Evolutionary conservation across 2,329 filamentous ascomycete genomes (phyloP), one percentile per base, ranked within the genome.

Genomic region (Sphaerostilbella broomeana): DNA sequence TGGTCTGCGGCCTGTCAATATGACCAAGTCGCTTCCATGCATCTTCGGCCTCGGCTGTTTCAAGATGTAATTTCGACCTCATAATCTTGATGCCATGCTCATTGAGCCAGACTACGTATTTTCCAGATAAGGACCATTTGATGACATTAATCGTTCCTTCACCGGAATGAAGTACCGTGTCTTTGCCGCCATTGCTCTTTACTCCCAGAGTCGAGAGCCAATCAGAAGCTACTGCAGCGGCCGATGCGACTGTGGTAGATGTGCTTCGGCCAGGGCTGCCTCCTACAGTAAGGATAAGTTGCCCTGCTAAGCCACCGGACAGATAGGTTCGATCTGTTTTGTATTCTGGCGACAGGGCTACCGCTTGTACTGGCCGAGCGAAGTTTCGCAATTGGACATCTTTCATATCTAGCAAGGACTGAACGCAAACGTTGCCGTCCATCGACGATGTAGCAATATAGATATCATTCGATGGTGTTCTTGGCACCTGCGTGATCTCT

Each of bases 11-110:
- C 29, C 88, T 78, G 56, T 94, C 88, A 44, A 94, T 82, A 57
- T 97, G 90, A 17, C 86, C 89, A 47, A 98, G 86, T 8, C 90
- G 77, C 61, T 92, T 94, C 94, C 94, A 98, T 3, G 89, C 86
- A 48, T 84, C 81, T 12, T 95, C 89, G 2, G 74, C 67, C 54
- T 94, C 84, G 10, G 73, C 73, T 46, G 70, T 79, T 5, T 94
- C 86, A 5, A 95, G 71, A 50, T 89, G 79, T 15, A 94, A 57
- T 57, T 92, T 86, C 4, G 87, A 87, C 25, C 92, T 79, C 89
- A 97, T 97, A 45, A 98, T 92, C 60, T 95, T 95, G 58, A 97
- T 94, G 4, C 92, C 92, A 54, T 94, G 84, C 61, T 98, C 92
- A 54, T 97, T 98, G 27, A 94, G 74, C 92, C 92, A 98, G 0